Base-by-base conservation (phyloP, 805 yeast species). In the Helenozyma baotianmanensis region DNA sequence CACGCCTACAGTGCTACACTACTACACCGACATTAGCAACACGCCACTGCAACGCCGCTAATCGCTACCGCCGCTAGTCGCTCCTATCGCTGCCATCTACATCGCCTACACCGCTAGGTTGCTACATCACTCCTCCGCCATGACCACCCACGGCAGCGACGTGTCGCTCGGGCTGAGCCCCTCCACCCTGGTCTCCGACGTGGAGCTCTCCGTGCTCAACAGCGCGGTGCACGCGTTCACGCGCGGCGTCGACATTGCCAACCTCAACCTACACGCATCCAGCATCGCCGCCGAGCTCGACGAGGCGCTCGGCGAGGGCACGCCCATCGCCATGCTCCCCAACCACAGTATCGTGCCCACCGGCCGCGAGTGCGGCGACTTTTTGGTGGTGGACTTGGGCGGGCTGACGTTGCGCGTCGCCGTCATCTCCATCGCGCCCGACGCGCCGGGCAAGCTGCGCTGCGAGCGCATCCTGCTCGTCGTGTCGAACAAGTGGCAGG, bases 351-450 rank as follows among this genome's bases (percentile, higher is more conserved):
- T 64, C 24, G 38, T 39, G 23, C 69, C 70, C 21, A 53, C 64
- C 2, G 72, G 72, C 6, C 27, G 47, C 13, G 59, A 25, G 58
- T 30, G 17, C 41, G 71, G 70, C 17, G 53, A 62, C 24, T 72
- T 38, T 53, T 60, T 67, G 48, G 72, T 60, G 14, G 55, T 76
- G n/a, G 82, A 76, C 40, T 52, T 76, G 30, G 82, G 82, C 4
- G 82, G 82, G 2, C 68, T 76, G 1, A 75, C 80, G 1, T 50
- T 75, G 14, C 56, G 79, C 21, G 54, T 69, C 4, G 61, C 70
- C 2, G 60, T 64, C 21, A 54, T 66, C 9, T 35, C 49, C 14
- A 60, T 66, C n/a, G 52, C 46, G n/a, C 38, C 45, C 4, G 47
- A 54, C 6, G 15, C 30, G 1, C 21, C 13, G 16, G 19, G 29